Evolutionary conservation across 1,284 basidiomycete genomes (phyloP), one percentile per base, ranked within the genome.

Genomic region (Ustilago hordei): DNA sequence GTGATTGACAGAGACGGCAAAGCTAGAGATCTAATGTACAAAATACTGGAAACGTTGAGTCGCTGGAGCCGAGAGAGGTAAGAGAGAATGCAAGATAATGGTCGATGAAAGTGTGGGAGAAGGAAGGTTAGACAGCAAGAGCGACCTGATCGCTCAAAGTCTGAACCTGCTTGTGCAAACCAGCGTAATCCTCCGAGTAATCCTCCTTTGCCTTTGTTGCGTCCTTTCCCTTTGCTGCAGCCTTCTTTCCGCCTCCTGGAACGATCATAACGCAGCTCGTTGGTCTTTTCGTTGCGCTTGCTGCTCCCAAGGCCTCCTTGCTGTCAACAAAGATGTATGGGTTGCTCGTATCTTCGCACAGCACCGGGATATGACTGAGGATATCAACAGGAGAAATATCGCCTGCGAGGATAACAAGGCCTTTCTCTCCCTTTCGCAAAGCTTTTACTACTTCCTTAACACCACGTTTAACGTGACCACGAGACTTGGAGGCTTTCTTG

Each of bases 311-410:
- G 83, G 81, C 80, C 47, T 98, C 95, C 87, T 86, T 86, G 52
- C 81, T 82, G n/a, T 68, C 36, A 4, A 87, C 87, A 50, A 86
- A 90, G 70, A 96, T 90, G 87, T 98, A 99, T 17, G 96, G 95
- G 84, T 98, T 93, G 57, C 92, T 90, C 7, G 94, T 93, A 86
- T 99, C 97, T 88, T 99, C 97, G 65, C 94, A 93, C 82, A 99
- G 89, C 36, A 98, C 89, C 15, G 97, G 97, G 63, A 99, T 90
- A 88, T 99, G 97, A 28, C 95, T 95, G 81, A 99, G 93, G 80
- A 99, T 98, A 87, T 99, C 97, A 82, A 99, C 93, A 31, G 97
- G 97, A 55, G 93, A 95, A 85, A 99, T 99, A 87, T 99, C 97
- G 48, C 93, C 95, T 5, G 97, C 97, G 64, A 99, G 91, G 64